phyloP scores from a whole-genome alignment of 2,329 filamentous ascomycete species.

The Trichoderma sp. region DNA sequence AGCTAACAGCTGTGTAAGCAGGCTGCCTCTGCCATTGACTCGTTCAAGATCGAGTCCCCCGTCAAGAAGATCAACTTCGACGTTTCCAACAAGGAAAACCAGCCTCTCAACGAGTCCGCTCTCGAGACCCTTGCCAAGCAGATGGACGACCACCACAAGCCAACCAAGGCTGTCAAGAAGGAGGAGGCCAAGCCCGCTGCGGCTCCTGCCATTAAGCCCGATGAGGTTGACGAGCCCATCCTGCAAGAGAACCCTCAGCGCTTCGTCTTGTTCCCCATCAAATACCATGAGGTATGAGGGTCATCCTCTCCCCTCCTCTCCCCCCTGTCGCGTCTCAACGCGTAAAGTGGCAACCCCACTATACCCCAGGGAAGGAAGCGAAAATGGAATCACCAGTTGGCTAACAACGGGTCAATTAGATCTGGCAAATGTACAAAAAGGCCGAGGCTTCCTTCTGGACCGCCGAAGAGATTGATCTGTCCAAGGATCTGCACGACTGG shows the following conservation, averaged over 20 bases:
- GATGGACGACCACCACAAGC: slow-evolving; percentile 60
- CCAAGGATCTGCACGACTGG: slow-evolving; percentile 99
- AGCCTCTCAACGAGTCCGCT: slow-evolving; percentile 49
- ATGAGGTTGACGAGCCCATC: slow-evolving; percentile 82
- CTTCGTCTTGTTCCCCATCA: slow-evolving; percentile 98
- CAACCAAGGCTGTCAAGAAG: slow-evolving; percentile 45
- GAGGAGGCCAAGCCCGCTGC: slow-evolving; percentile 30
- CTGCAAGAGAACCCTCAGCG: slow-evolving; percentile 93
- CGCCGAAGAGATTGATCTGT: slow-evolving; percentile 97
- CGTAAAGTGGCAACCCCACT: slow-evolving; percentile 57
- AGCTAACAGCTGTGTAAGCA: slow-evolving; percentile 38
- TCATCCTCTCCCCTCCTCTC: neutral
- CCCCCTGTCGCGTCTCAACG: slow-evolving; percentile 50
- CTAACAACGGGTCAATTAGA: slow-evolving; percentile 56
- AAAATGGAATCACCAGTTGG: slow-evolving; percentile 6
- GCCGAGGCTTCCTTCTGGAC: slow-evolving; percentile 99
- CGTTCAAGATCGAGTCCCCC: slow-evolving; percentile 89
- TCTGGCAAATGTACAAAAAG: slow-evolving; percentile 99
- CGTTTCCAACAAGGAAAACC: slow-evolving; percentile 77
- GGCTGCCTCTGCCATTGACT: slow-evolving; percentile 83
- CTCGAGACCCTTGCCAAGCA: slow-evolving; percentile 52
- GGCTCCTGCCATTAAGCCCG: slow-evolving; percentile 56
- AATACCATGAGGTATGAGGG: slow-evolving; percentile 91
- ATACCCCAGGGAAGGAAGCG: neutral
- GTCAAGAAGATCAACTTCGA: slow-evolving; percentile 85